These are phyloP conservation scores for Wickerhamomyces silvicola DNA, from an alignment of 805 yeast species.

Conservation along the genomic window DNA sequence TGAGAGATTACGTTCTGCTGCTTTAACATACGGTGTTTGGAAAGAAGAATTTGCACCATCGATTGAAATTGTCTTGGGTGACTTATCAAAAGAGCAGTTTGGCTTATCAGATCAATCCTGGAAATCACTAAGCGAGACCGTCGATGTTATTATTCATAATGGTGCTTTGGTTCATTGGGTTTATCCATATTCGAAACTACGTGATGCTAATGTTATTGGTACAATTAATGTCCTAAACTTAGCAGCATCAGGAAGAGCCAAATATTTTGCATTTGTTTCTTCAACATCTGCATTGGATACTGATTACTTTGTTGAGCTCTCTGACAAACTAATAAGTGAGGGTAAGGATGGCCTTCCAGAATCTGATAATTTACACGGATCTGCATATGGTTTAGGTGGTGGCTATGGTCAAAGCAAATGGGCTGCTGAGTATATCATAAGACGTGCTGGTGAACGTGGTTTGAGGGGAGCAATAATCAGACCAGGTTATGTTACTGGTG, in stretches of 20 bases:
- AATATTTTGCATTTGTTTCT: slow-evolving; percentile 84
- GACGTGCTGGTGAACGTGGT: slow-evolving; percentile 85
- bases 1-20: slow-evolving; percentile 68
- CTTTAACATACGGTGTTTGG: slow-evolving; percentile 68
- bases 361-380: slow-evolving; percentile 76
- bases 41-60: slow-evolving; percentile 47
- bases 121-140: slow-evolving; percentile 44
- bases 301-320: slow-evolving; percentile 67
- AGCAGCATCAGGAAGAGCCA: slow-evolving; percentile 75
- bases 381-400: slow-evolving; percentile 72
- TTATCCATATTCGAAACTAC: slow-evolving; percentile 81
- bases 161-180: slow-evolving; percentile 99
- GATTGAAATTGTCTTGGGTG: slow-evolving; percentile 76
- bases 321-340: slow-evolving; percentile 58
- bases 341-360: slow-evolving; percentile 76
- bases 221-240: slow-evolving; percentile 75
- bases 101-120: slow-evolving; percentile 60
- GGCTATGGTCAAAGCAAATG: slow-evolving; percentile 98
- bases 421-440: slow-evolving; percentile 88
- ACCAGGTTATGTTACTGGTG: slow-evolving; percentile 96
- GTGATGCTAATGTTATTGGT: slow-evolving; percentile 90
- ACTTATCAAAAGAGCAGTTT: slow-evolving; percentile 64
- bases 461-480: slow-evolving; percentile 83
- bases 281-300: slow-evolving; percentile 92
- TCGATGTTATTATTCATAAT: slow-evolving; percentile 87